phyloP scores from a whole-genome alignment of 2,329 filamentous ascomycete genomes.

The Arthrinium puccinioides region DNA sequence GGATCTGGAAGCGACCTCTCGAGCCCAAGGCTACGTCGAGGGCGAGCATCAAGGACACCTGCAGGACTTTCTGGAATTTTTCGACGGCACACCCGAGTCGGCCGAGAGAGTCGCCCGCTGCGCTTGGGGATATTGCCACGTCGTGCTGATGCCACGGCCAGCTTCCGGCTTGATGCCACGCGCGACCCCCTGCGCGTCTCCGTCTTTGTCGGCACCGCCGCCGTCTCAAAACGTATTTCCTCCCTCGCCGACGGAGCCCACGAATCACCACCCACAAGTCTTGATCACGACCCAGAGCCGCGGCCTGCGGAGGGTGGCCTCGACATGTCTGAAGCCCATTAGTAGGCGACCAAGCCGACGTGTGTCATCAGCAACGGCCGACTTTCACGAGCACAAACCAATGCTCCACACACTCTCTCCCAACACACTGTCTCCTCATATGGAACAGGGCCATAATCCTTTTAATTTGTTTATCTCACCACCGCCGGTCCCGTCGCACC shows the following conservation, averaged over 20 bases:
- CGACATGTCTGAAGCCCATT: slow-evolving; percentile 8
- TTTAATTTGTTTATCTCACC: slow-evolving; percentile 7
- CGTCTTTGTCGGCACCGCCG: slow-evolving; percentile 2
- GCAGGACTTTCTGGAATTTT: slow-evolving; percentile 59
- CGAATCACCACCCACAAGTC: slow-evolving; percentile 4
- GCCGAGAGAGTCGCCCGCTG: slow-evolving; percentile 49
- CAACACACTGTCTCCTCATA: slow-evolving; percentile 1
- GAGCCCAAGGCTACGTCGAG: slow-evolving; percentile 51
- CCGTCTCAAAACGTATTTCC: background rate
- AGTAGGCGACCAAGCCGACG: slow-evolving; percentile 6
- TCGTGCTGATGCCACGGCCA: slow-evolving; percentile 21
- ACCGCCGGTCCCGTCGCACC: slow-evolving; percentile 7
- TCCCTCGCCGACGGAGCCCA: background rate
- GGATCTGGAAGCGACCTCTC: slow-evolving; percentile 48
- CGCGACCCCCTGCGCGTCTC: slow-evolving; percentile 1
- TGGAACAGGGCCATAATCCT: slow-evolving; percentile 4
- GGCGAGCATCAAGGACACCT: slow-evolving; percentile 56
- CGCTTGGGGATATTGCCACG: slow-evolving; percentile 35
- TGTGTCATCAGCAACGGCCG: slow-evolving; percentile 3
- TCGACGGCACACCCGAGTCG: slow-evolving; percentile 49
- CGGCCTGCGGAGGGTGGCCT: slow-evolving; percentile 7
- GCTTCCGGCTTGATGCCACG: slow-evolving; percentile 2
- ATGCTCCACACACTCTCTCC: background rate
- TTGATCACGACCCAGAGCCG: slow-evolving; percentile 7
- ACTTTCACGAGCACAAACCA: slow-evolving; percentile 6